These are phyloP conservation scores for Choanephora cucurbitarum DNA, from an alignment of 371 early-diverging fungal genomes.

Conservation along the genomic window DNA sequence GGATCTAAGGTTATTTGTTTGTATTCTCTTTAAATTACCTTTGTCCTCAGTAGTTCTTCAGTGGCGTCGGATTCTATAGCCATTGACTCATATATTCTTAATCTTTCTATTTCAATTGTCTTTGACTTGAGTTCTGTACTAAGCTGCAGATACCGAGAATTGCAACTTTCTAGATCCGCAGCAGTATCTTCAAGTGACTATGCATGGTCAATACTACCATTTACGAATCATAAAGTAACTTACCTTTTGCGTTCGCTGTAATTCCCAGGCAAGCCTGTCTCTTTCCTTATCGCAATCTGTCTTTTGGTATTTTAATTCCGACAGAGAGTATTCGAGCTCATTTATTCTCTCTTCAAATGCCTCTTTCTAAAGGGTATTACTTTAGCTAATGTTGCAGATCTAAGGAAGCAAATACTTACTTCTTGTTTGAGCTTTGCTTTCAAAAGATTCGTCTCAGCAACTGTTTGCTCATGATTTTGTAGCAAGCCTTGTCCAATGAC, in stretches of 20 bases:
- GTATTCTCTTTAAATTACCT: constrained; percentile 31
- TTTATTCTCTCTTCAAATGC: constrained; percentile 28
- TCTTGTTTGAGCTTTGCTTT: constrained; percentile 34
- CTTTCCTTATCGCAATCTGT: constrained; percentile 33
- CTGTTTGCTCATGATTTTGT: constrained; percentile 44
- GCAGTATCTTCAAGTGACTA: constrained; percentile 39
- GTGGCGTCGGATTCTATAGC: constrained; percentile 46
- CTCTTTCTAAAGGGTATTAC: constrained; percentile 17
- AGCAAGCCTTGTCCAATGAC: constrained; percentile 52
- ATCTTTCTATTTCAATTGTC: constrained; percentile 40
- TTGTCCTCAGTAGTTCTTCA: constrained; percentile 40
- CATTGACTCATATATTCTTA: constrained; percentile 48
- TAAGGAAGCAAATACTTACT: constrained; percentile 16
- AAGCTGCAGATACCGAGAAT: constrained; percentile 38
- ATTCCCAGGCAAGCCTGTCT: constrained; percentile 33
- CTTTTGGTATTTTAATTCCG: constrained; percentile 34
- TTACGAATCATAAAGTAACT: neutral
- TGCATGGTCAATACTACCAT: neutral
- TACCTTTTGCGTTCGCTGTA: constrained; percentile 51
- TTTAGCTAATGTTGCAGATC: neutral
- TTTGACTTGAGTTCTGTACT: constrained; percentile 34
- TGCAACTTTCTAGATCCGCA: constrained; percentile 37
- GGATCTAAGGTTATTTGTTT: neutral
- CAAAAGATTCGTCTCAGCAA: constrained; percentile 30
- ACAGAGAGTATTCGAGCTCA: constrained; percentile 32